Conservation (phyloP, 2,329 filamentous ascomycete species). For the Lomentospora prolificans region DNA sequence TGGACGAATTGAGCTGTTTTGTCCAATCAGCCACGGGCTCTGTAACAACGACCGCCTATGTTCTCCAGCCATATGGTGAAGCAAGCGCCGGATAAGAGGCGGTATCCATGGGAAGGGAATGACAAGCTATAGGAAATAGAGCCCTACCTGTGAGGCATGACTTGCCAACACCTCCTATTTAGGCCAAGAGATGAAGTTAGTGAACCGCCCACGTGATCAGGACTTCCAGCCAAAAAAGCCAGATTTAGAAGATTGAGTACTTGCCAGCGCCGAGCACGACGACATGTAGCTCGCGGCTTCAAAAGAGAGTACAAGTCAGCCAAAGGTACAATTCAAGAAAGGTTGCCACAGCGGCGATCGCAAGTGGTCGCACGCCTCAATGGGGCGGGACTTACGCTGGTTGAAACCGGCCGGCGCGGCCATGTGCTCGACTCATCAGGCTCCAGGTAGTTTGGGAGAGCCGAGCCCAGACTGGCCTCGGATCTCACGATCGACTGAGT, state of each 20-base stretch:
- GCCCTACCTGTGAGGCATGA: slow-evolving; percentile 13
- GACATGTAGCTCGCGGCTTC: slow-evolving; percentile 69
- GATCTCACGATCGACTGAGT: too few relatives aligned
- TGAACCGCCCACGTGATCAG: slow-evolving; percentile 2
- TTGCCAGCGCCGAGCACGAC: slow-evolving; percentile 72
- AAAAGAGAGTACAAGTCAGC: slow-evolving; percentile 9
- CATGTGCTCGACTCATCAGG: background rate
- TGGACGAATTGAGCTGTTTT: slow-evolving; percentile 77
- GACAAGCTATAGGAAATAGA: background rate
- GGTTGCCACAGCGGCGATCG: slow-evolving; percentile 9
- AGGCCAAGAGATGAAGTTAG: slow-evolving; percentile 10
- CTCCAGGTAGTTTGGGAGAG: background rate
- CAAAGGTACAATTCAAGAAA: slow-evolving; percentile 21
- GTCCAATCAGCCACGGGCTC: slow-evolving; percentile 18
- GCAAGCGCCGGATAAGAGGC: slow-evolving; percentile 8
- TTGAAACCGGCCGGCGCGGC: slow-evolving; percentile 11
- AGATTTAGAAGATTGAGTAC: slow-evolving; percentile 18
- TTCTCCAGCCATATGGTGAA: background rate
- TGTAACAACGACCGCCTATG: slow-evolving; percentile 2
- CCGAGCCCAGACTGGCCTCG: background rate
- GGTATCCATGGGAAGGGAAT: background rate
- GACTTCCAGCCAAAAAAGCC: background rate
- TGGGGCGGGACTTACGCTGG: slow-evolving; percentile 11
- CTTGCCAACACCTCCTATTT: slow-evolving; percentile 12
- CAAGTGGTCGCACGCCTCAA: background rate